These are phyloP conservation scores for Epicoccum nigrum DNA, from an alignment of 2,329 filamentous ascomycete species.

Conservation along the genomic window DNA sequence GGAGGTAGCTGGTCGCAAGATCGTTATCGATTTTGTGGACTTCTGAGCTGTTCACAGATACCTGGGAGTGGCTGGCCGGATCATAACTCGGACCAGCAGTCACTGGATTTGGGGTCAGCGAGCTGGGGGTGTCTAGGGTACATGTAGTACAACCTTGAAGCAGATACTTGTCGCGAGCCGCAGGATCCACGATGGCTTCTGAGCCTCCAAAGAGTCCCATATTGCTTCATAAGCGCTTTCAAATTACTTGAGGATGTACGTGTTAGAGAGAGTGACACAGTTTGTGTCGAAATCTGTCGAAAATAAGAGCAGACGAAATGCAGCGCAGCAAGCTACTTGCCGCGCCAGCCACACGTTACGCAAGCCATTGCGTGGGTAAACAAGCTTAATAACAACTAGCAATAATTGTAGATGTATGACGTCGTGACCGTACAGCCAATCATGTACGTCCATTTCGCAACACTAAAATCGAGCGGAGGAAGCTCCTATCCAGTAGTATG, in stretches of 20 bases:
- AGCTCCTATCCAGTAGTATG: no score
- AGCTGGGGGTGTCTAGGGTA: neutral
- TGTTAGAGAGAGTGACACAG: no score
- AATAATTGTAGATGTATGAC: conserved; percentile 10
- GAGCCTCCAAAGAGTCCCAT: conserved; percentile 16
- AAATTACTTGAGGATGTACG: no score
- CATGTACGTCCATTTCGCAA: neutral
- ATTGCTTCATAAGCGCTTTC: neutral
- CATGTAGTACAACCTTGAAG: conserved; percentile 30
- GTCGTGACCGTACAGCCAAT: conserved; percentile 13
- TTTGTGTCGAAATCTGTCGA: no score
- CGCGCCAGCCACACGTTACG: neutral
- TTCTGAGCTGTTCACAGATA: conserved; percentile 41
- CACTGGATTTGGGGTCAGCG: conserved; percentile 22
- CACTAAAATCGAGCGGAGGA: neutral
- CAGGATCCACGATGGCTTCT: conserved; percentile 35
- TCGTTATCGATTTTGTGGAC: conserved; percentile 36
- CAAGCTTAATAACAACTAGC: conserved; percentile 2
- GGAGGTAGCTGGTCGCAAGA: conserved; percentile 39
- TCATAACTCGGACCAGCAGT: conserved; percentile 46
- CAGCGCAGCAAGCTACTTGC: neutral
- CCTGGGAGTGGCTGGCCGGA: conserved; percentile 35
- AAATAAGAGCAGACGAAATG: neutral
- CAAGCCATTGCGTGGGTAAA: neutral
- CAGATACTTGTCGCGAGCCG: conserved; percentile 45